phyloP scores from a whole-genome alignment of 805 yeast species.

The Candida boleticola region DNA sequence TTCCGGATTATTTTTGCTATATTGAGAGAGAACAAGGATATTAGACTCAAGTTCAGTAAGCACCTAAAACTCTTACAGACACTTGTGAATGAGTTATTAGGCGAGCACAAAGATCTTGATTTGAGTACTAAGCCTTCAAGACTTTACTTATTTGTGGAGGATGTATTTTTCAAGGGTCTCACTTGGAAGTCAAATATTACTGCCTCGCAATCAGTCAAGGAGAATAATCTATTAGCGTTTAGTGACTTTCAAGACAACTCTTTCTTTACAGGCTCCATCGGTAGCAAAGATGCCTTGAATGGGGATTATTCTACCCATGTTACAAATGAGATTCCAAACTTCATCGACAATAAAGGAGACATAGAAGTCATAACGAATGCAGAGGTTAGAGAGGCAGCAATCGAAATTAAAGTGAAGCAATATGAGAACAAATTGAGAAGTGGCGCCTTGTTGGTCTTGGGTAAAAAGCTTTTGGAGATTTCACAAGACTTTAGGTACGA shows the following conservation, averaged over 20 bases:
- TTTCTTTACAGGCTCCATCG: constrained; percentile 26
- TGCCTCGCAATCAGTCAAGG: constrained; percentile 5
- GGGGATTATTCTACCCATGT: constrained; percentile 16
- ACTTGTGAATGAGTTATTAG: constrained; percentile 15
- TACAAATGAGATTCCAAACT: constrained; percentile 3
- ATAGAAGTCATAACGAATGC: background rate
- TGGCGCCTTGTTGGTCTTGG: constrained; percentile 23
- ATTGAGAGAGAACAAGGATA: constrained; percentile 49
- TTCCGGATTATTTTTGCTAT: constrained; percentile 55
- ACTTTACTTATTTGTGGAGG: constrained; percentile 59
- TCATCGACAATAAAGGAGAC: background rate
- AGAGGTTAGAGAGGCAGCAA: constrained; percentile 4
- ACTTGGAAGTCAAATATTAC: background rate
- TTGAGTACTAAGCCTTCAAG: constrained; percentile 38
- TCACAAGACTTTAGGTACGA: background rate
- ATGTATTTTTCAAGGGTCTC: constrained; percentile 60
- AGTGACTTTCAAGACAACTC: constrained; percentile 61
- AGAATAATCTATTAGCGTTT: constrained; percentile 38
- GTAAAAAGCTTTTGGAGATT: constrained; percentile 18
- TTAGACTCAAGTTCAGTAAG: constrained; percentile 8
- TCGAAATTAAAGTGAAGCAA: constrained; percentile 8
- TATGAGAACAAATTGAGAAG: constrained; percentile 30
- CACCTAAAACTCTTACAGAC: constrained; percentile 11
- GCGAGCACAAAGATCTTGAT: background rate
- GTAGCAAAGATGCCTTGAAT: constrained; percentile 20